Base-by-base conservation (phyloP, 805 yeast genomes). In the Soucietia sequanensis region DNA sequence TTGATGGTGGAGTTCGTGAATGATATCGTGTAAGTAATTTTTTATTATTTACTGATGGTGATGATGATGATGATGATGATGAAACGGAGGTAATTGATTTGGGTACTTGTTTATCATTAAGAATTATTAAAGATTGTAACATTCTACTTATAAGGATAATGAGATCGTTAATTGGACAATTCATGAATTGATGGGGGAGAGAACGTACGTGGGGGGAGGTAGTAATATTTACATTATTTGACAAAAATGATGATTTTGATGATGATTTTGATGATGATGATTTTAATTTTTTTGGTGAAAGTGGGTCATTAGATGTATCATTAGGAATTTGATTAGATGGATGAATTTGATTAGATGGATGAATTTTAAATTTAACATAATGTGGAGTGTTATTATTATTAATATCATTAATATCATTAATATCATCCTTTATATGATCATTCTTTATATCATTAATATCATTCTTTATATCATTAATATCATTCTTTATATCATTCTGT, bases 1-100 rank as follows among this genome's bases (percentile, higher is more conserved):
- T 91, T 12, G 75, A 76, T 0, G 99, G 98, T 3, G 97, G 95
- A 0, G 91, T 81, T 42, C 97, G 72, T 4, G 97, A 89, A 58
- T 91, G 99, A 58, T 91, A 91, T 44, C 98, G 68, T 1, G 99
- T 91, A 34, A 93, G 70, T 28, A 66, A 60, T 12, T 29, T 29
- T 14, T 29, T 29, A 26, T 33, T 39, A 21, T 48, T 44, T 34
- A 45, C 50, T 42, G 33, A 46, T 50, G 42, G 31, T 27, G 17
- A 28, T 56, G 51, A 66, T 16, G 50, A 48, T n/a, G n/a, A 19
- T 49, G 43, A 20, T 13, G 48, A 22, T 6, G 47, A 35, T 3
- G 43, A 30, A 4, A 47, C 50, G n/a, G n/a, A n/a, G n/a, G n/a
- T n/a, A 3, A 66, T 52, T 4, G 62, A 47, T 9, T 33, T 42